Evolutionary conservation across 106 monocot species (phyloP).

Genomic region (Cymbidium sinense): DNA sequence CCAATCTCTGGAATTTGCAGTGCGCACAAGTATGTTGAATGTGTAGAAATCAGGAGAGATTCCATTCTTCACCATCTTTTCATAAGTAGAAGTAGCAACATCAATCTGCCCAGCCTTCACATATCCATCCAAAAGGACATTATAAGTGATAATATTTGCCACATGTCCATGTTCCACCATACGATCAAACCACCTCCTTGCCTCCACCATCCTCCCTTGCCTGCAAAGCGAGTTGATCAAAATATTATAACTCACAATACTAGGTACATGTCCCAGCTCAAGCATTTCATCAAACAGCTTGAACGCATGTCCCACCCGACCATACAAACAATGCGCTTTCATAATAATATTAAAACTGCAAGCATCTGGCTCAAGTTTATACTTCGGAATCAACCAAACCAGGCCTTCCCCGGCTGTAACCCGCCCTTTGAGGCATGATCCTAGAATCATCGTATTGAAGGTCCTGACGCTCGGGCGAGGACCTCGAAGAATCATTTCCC

Average conservation of each 20-base stretch:
- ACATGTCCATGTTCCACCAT: slow-evolving; percentile 34
- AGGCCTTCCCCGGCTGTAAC: slow-evolving; percentile 33
- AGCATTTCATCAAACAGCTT: slow-evolving; percentile 48
- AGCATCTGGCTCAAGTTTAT: slow-evolving; percentile 34
- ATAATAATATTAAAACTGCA: slow-evolving; percentile 82
- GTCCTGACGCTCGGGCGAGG: slow-evolving; percentile 45
- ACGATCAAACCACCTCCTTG: slow-evolving; percentile 46
- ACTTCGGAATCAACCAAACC: slow-evolving; percentile 54
- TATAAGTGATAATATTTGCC: slow-evolving; percentile 56
- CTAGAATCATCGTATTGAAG: slow-evolving; percentile 77
- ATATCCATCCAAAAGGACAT: slow-evolving; percentile 79
- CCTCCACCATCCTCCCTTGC: slow-evolving; percentile 69
- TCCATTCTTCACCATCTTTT: slow-evolving; percentile 49
- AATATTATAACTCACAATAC: slow-evolving; percentile 59
- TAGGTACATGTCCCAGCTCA: slow-evolving; percentile 27
- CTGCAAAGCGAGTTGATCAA: slow-evolving; percentile 42
- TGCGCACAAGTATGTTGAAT: slow-evolving; percentile 68
- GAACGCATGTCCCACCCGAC: slow-evolving; percentile 36
- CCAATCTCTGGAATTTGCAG: slow-evolving; percentile 41
- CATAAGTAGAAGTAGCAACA: slow-evolving; percentile 30
- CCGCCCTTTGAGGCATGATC: slow-evolving; percentile 48
- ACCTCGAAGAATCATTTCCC: slow-evolving; percentile 43
- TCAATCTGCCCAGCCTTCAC: slow-evolving; percentile 65
- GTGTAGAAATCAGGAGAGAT: slow-evolving; percentile 73
- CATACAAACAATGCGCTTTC: slow-evolving; percentile 49